Evolutionary conservation across 495 filamentous ascomycete genomes (phyloP), one percentile per base, ranked within the genome.

Genomic region (Podospora comata): DNA sequence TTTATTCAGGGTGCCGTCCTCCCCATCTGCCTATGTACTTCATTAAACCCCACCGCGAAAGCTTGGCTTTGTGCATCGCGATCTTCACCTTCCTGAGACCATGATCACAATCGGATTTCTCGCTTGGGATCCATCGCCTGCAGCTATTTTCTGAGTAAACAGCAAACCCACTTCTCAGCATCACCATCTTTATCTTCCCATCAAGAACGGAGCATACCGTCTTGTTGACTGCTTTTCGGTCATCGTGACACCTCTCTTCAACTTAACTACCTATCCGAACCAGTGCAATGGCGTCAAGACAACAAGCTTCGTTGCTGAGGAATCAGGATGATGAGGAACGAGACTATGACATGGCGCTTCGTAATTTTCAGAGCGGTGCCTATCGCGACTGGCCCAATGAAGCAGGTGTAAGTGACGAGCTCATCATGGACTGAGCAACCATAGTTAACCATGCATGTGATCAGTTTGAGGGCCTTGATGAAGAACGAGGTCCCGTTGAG

Each of bases 381-480:
- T 72, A 64, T 32, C 53, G 44, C 5, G 76, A 78, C 4, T 83
- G 81, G 81, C 81, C 81, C 5, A 83, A 83, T 60, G 78, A 80
- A 65, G 79, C 80, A 15, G 81, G 79, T 23, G 81, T 82, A 78
- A 66, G 80, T 65, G 26, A 23, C 34, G 48, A 16, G 26, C 19
- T 55, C 34, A 30, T 27, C 39, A 34, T 15, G 6, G 23, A n/a
- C n/a, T 9, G 3, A 16, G 5, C 15, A 48, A 16, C 20, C 19
- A 18, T n/a, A 28, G 34, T 9, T 13, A 69, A 54, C 23, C 59
- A 18, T 26, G 23, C 1, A 23, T 23, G 23, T 23, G 56, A 63
- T 39, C 19, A 85, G 83, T 84, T 84, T 62, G 79, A 83, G 57
- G 79, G 79, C 20, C 72, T 83, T 20, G 74, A 76, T 19, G 82